These are phyloP conservation scores for Starmerella scarabaei DNA, from an alignment of 805 yeast species.

Conservation along the genomic window DNA sequence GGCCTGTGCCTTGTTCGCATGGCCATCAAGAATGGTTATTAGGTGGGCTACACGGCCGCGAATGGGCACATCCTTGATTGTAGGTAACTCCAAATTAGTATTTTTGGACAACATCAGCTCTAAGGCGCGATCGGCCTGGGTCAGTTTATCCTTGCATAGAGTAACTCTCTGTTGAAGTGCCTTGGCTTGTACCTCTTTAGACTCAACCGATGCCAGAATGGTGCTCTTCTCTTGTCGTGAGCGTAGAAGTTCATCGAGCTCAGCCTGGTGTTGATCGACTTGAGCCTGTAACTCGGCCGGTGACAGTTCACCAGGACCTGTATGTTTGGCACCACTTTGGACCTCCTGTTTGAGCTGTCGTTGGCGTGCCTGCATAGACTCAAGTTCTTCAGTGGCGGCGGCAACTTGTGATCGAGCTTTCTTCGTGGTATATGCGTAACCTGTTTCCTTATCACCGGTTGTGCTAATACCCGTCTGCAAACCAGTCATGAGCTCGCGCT, in stretches of 20 bases:
- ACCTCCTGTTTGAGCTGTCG: not conserved
- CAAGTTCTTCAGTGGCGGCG: conserved; percentile 1
- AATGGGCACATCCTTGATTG: conserved; percentile 49
- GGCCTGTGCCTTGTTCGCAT: conserved; percentile 58
- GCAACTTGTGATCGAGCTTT: conserved; percentile 13
- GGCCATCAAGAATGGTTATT: conserved; percentile 47
- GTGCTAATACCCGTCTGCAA: conserved; percentile 21
- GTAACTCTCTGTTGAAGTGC: conserved; percentile 1
- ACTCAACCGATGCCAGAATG: not conserved
- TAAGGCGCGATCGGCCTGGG: conserved; percentile 6
- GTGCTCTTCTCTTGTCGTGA: not conserved
- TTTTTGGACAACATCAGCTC: conserved; percentile 8
- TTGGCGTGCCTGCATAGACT: conserved; percentile 1
- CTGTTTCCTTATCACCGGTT: conserved; percentile 20
- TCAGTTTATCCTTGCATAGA: conserved; percentile 6
- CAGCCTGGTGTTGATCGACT: not conserved
- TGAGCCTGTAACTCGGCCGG: too few relatives aligned
- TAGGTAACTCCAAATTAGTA: conserved; percentile 32
- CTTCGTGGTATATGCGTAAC: conserved; percentile 18
- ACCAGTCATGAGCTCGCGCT: conserved; percentile 15
- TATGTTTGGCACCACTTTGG: not conserved
- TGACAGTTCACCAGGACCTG: too few relatives aligned
- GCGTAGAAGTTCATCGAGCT: not conserved
- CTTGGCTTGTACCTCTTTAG: conserved; percentile 1
- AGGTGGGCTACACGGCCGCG: conserved; percentile 85